Percentiles rank a stretch among this genome's conserved stretches.
These are phyloP conservation scores for Pezicula neosporulosa DNA, from an alignment of 2,329 filamentous ascomycete genomes.

Conservation along the genomic window DNA sequence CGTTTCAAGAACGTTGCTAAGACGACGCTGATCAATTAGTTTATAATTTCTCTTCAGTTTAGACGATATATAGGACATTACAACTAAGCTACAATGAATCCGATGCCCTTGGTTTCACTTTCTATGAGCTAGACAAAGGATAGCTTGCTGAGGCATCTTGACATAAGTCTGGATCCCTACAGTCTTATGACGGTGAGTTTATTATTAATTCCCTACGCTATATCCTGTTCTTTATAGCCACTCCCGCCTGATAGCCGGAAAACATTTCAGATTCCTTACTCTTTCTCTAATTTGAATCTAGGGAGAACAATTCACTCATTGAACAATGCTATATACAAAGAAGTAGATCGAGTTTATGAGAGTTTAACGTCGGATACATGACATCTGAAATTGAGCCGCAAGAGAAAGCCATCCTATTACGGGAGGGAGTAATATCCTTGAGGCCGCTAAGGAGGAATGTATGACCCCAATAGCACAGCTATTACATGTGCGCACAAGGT, in stretches of 20 bases:
- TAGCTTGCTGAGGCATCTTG: neutral
- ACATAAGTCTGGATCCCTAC: neutral
- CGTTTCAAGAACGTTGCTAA: no score
- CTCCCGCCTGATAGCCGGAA: neutral
- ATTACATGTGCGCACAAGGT: conserved; percentile 17
- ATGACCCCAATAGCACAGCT: conserved; percentile 19
- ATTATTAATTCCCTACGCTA: neutral
- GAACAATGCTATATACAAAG: conserved; percentile 18
- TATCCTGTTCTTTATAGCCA: neutral
- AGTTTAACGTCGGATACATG: conserved; percentile 23
- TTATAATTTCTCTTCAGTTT: no score
- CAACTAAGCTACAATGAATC: no score
- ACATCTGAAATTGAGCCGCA: conserved; percentile 27
- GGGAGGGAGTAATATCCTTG: conserved; percentile 30
- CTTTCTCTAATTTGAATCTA: no score
- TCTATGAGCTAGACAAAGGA: neutral
- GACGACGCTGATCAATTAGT: no score
- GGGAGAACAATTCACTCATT: neutral
- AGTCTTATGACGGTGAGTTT: neutral
- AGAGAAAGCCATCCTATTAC: conserved; percentile 26
- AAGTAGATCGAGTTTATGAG: conserved; percentile 25
- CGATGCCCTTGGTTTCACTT: neutral
- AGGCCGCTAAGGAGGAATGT: conserved; percentile 27
- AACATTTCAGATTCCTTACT: neutral
- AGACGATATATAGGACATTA: no score